Evolutionary conservation across 2,329 filamentous ascomycete genomes (phyloP), one percentile per base, ranked within the genome.

Genomic region (Beauveria caledonica): DNA sequence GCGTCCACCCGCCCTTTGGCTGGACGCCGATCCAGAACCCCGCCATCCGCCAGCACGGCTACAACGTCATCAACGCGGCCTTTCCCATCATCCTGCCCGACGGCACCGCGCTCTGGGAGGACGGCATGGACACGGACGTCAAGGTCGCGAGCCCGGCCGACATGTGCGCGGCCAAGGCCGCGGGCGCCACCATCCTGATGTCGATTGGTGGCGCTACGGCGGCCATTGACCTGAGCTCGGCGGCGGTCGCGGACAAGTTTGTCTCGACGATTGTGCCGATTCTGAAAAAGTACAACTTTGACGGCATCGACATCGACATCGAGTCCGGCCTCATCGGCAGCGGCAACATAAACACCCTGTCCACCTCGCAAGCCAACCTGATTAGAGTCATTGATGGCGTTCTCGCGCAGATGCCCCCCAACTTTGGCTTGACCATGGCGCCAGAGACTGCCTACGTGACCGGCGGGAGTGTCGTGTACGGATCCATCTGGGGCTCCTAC

Each of bases 361-460:
- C 71, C 15, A 66, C 70, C 1, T 68, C 69, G 13, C 71, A 73
- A 58, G 40, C 64, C 44, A 73, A 73, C 65, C 64, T 73, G 36
- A 71, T 73, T 62, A 67, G 70, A 62, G 68, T 73, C 62, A 73
- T 73, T 42, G 71, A 73, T 60, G 71, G 71, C 56, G 55, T 73
- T n/a, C 71, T 73, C 19, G 70, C 65, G 5, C 60, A 78, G 64
- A 79, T 83, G 53, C 85, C 85, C 70, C 81, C 77, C 58, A 87
- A 72, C 27, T 80, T 78, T 11, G 85, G 86, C 21, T 78, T 85
- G 49, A 85, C 80, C 42, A 83, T 75, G 66, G 72, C 72, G 5
- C 71, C 70, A 6, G 72, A 73, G 61, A 76, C 69, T 13, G 71
- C 71, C 3, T 73, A 73, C 58, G 71, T 73, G 2, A 73, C 70